Evolutionary conservation across 2,329 filamentous ascomycete genomes (phyloP), one percentile per base, ranked within the genome.

Genomic region (Exophiala sp.): DNA sequence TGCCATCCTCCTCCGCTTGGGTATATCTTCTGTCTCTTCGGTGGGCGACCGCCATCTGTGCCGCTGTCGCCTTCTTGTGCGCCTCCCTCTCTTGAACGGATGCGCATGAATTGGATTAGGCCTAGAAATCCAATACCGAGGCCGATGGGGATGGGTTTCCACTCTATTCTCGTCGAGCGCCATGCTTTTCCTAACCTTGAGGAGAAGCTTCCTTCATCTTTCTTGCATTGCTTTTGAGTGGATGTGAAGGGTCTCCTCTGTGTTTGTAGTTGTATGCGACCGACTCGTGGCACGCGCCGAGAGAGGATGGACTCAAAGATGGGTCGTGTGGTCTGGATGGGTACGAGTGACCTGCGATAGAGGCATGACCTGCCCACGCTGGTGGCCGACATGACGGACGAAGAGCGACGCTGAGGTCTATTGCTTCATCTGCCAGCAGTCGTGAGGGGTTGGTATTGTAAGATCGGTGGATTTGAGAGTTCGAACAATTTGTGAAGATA

Each of bases 81-180:
- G 69, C 81, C 61, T 29, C 72, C 65, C 57, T 71, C 55, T 71
- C 68, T 57, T 68, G 65, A 48, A 55, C 78, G 83, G 51, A 89
- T 82, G 68, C 89, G 89, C 71, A 92, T 94, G 69, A 95, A 85
- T 65, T 96, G 91, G 47, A 91, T 79, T 47, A 88, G 76, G 20
- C 90, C 91, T 7, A 96, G 78, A 65, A 95, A 91, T 53, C 83
- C 89, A 65, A 96, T 85, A 56, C 91, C 91, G 18, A 96, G 78
- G 21, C 87, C 89, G 51, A 96, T 82, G 18, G 91, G 91, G 63
- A 96, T 95, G 43, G 88, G 89, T 71, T 91, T 89, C 91, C 91
- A 96, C 75, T 88, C 83, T 58, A 94, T 79, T 70, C 81, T 85
- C 33, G 85, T 88, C 36, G 79, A 77, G 36, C 77, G 74, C 62